Base-by-base conservation (phyloP, 768 basidiomycete genomes). In the Leccinum truebloodii region DNA sequence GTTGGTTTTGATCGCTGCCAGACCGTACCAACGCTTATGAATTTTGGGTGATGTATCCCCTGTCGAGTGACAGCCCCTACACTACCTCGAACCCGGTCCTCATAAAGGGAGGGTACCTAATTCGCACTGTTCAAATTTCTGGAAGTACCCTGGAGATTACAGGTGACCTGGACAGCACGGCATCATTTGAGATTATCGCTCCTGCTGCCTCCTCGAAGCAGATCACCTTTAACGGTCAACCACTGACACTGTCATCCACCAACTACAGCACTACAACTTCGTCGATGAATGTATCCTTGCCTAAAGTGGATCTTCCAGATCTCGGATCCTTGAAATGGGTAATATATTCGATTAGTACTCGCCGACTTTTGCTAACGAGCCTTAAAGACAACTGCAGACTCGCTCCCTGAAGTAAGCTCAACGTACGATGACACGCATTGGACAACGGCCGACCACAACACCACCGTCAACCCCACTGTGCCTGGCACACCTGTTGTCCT, bases 11-110 rank as follows among this genome's bases (percentile, higher is more conserved):
- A 70, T 30, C 22, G n/a, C 41, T 9, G 7, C 51, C 54, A 82
- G 82, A 83, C 65, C 81, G 80, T 39, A 68, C 71, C 44, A 80
- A 75, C 35, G 82, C 82, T 5, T 83, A 83, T 59, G 73, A 81
- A 58, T 82, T 81, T 67, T 83, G 82, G 82, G 76, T 81, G 32
- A 69, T 82, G 60, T 76, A 82, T 56, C 67, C 63, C 72, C 41
- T 41, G 18, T 14, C 78, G 60, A 6, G 72, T 63, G n/a, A 44
- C 41, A 44, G n/a, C n/a, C n/a, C 41, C 57, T 73, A 71, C 59
- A 77, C 67, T 57, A 81, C 75, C 6, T 65, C 77, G 41, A 76
- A 79, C 63, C 77, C 81, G 1, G 75, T 82, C 52, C 75, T 81
- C 49, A 71, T 83, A 37, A 81, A 80, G 65, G 81, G 81, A 58